Conservation (phyloP, 1,284 basidiomycete genomes). For the Puccinia triticina region DNA sequence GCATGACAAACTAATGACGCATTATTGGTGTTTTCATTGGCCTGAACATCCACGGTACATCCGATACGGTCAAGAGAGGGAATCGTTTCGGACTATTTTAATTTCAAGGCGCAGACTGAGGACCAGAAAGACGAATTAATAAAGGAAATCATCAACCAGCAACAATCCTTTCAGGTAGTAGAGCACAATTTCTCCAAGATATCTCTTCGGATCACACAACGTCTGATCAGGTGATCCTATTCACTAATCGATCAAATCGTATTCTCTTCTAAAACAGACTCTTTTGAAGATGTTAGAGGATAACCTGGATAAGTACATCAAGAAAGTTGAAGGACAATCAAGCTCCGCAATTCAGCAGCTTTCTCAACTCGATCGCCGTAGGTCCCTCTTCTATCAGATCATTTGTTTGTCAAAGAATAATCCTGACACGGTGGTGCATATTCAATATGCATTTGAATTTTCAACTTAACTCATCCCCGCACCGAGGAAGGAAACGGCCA, state of each 20-base stretch:
- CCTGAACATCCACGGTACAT: background rate
- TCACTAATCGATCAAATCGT: background rate
- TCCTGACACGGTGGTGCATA: too few species aligned
- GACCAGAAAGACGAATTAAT: background rate
- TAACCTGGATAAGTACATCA: background rate
- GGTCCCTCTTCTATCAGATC: background rate
- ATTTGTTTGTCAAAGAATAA: too few species aligned
- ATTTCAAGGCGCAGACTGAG: conserved; percentile 12
- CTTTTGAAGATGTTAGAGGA: conserved; percentile 4
- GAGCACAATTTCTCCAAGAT: background rate
- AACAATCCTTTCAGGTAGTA: conserved; percentile 28
- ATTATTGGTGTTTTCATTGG: background rate
- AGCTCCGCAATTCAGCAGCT: conserved; percentile 12
- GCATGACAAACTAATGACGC: background rate
- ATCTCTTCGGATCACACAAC: background rate
- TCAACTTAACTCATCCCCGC: too few species aligned
- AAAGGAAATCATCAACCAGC: conserved; percentile 9
- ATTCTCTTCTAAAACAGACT: background rate
- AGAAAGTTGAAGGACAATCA: background rate
- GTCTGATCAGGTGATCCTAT: too few species aligned
- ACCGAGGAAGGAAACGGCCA: too few species aligned
- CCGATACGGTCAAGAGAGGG: background rate
- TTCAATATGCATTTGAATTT: too few species aligned
- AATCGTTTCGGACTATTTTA: conserved; percentile 5
- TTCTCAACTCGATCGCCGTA: conserved; percentile 11